Percentiles rank a stretch among this genome's conserved stretches.
phyloP scores from a whole-genome alignment of 495 filamentous ascomycete species.

The Penicillium malachiteum region DNA sequence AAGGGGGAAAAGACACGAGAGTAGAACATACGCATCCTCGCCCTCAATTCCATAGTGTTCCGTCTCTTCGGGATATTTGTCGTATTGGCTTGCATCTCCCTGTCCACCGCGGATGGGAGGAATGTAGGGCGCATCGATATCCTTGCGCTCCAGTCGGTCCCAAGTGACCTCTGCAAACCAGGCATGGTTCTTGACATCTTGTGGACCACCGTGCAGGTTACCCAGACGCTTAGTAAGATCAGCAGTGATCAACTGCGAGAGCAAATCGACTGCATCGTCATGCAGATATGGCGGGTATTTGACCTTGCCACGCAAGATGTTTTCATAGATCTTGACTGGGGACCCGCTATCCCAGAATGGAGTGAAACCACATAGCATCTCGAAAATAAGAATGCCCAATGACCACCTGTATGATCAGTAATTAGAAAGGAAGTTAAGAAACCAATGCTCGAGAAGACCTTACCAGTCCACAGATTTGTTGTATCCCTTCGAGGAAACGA shows the following conservation, averaged over 20 bases:
- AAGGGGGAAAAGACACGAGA: not conserved
- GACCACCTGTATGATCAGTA: slow-evolving; percentile 72
- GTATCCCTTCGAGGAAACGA: slow-evolving; percentile 95
- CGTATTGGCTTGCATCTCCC: slow-evolving; percentile 95
- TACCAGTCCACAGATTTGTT: slow-evolving; percentile 99
- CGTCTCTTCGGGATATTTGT: slow-evolving; percentile 95
- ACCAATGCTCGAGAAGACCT: slow-evolving; percentile 28
- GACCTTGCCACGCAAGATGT: slow-evolving; percentile 88
- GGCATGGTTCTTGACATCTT: slow-evolving; percentile 90
- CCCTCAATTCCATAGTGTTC: slow-evolving; percentile 80
- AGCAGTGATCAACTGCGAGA: slow-evolving; percentile 87
- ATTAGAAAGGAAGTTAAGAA: slow-evolving; percentile 3
- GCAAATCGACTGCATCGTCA: slow-evolving; percentile 87
- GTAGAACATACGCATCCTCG: slow-evolving; percentile 72
- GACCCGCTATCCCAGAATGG: slow-evolving; percentile 98
- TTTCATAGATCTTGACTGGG: slow-evolving; percentile 99
- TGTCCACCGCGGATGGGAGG: slow-evolving; percentile 92
- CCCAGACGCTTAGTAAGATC: slow-evolving; percentile 94
- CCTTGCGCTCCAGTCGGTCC: slow-evolving; percentile 89
- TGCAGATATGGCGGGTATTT: slow-evolving; percentile 97
- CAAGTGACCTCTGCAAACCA: slow-evolving; percentile 99
- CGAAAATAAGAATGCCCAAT: slow-evolving; percentile 94
- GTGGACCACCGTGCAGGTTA: slow-evolving; percentile 87
- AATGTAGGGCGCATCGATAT: slow-evolving; percentile 97
- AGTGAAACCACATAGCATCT: slow-evolving; percentile 98